phyloP scores from a whole-genome alignment of 2,329 filamentous ascomycete species.

The Pseudohalonectria lignicola region DNA sequence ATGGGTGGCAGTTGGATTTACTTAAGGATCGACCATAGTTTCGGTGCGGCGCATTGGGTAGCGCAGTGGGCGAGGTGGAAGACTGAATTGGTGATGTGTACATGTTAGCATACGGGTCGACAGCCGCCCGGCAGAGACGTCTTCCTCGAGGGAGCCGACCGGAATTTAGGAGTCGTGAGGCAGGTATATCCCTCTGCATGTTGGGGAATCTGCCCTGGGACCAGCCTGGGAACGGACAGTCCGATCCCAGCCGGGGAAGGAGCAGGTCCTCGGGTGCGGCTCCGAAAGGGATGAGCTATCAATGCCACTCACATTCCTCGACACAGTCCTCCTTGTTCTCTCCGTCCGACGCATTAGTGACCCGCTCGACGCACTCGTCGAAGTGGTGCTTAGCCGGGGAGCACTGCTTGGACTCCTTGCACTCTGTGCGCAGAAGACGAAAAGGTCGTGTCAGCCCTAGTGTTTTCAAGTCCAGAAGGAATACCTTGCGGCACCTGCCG shows the following conservation, averaged over 20 bases:
- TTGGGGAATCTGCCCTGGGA: background rate
- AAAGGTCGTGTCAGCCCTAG: conserved; percentile 10
- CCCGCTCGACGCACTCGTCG: conserved; percentile 94
- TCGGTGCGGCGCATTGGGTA: conserved; percentile 83
- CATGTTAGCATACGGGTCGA: conserved; percentile 4
- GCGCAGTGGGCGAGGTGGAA: conserved; percentile 99
- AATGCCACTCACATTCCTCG: conserved; percentile 82
- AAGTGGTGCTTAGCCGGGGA: conserved; percentile 91
- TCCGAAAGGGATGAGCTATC: too few relatives aligned
- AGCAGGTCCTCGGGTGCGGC: background rate
- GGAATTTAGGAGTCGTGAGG: too few relatives aligned
- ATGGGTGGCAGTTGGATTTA: conserved; percentile 36
- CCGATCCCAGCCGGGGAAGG: background rate
- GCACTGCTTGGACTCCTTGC: conserved; percentile 78
- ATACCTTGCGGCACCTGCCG: too few relatives aligned
- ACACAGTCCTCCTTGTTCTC: conserved; percentile 87
- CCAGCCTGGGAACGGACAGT: background rate
- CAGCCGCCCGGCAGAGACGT: too few relatives aligned
- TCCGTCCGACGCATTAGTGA: conserved; percentile 50
- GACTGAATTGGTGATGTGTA: conserved; percentile 57
- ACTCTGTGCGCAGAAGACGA: conserved; percentile 50
- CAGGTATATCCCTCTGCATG: too few relatives aligned
- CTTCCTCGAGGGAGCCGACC: too few relatives aligned
- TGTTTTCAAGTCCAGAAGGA: too few relatives aligned
- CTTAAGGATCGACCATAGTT: conserved; percentile 88